Conservation (phyloP, 2,329 filamentous ascomycete species). For the Knoxdaviesia proteae region DNA sequence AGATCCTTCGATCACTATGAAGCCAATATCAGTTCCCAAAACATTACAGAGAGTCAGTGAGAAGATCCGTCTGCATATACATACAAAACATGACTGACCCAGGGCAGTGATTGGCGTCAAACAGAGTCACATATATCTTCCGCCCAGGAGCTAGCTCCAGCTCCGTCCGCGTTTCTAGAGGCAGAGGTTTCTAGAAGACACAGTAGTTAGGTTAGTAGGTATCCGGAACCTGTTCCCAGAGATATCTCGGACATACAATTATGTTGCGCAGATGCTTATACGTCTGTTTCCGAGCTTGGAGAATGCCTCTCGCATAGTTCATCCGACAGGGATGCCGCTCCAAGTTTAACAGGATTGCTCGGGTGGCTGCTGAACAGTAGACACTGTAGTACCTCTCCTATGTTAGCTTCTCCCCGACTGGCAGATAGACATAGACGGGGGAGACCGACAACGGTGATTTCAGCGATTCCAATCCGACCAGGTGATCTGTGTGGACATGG, state of each 20-base stretch:
- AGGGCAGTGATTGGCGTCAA: constrained; percentile 83
- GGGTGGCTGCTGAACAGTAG: constrained; percentile 73
- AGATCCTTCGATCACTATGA: constrained; percentile 50
- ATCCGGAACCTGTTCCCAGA: background rate
- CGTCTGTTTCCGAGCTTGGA: constrained; percentile 53
- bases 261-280: constrained; percentile 58
- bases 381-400: constrained; percentile 23
- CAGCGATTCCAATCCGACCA: constrained; percentile 58
- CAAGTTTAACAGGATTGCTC: constrained; percentile 58
- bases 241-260: constrained; percentile 22
- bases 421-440: background rate
- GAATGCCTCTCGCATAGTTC: constrained; percentile 57
- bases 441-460: constrained; percentile 46
- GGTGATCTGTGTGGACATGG: constrained; percentile 82
- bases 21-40: background rate
- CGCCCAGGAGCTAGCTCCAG: constrained; percentile 53
- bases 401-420: background rate
- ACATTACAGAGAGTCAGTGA: background rate
- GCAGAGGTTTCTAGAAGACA: constrained; percentile 45
- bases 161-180: constrained; percentile 55
- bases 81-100: constrained; percentile 74
- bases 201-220: background rate
- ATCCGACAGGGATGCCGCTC: constrained; percentile 63
- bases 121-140: constrained; percentile 58
- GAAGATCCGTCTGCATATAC: constrained; percentile 6